phyloP scores from a whole-genome alignment of 225 moss, liverwort and hornwort species.

The Pseudisothecium myosuroides region DNA sequence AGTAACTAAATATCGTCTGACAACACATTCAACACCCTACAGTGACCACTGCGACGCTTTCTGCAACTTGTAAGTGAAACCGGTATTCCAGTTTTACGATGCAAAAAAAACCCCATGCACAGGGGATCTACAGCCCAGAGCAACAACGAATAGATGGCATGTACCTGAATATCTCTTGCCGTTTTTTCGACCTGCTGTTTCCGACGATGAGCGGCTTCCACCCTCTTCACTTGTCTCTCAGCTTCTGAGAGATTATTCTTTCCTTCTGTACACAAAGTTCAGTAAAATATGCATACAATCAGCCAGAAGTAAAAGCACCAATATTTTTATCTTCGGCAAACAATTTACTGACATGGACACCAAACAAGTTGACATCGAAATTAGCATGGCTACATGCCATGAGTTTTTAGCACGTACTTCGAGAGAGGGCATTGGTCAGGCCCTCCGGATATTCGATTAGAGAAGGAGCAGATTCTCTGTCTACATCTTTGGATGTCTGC shows the following conservation, averaged over 20 bases:
- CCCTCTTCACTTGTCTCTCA: constrained; percentile 85
- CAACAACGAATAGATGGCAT: neutral
- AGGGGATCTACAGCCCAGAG: neutral
- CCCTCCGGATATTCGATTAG: constrained; percentile 93
- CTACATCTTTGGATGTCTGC: constrained; percentile 73
- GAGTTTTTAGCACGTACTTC: constrained; percentile 12
- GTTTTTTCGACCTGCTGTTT: constrained; percentile 94
- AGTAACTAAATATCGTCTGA: neutral
- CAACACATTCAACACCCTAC: neutral
- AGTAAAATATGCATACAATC: neutral
- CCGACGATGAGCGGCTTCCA: constrained; percentile 83
- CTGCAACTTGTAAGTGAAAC: neutral
- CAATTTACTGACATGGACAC: neutral
- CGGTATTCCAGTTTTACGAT: neutral
- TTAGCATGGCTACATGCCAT: neutral
- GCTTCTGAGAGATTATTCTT: constrained; percentile 69
- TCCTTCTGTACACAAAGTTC: constrained; percentile 24
- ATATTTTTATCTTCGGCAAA: neutral
- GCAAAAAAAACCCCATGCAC: neutral
- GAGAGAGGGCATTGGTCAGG: constrained; percentile 35
- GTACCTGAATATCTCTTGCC: constrained; percentile 81
- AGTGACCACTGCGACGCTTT: neutral
- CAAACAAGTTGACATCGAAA: neutral
- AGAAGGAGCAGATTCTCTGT: constrained; percentile 53
- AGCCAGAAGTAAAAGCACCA: neutral